Percentiles rank a stretch among this genome's conserved stretches.
Conservation (phyloP, 371 early-diverging fungal species). For the Mucor irregularis region DNA sequence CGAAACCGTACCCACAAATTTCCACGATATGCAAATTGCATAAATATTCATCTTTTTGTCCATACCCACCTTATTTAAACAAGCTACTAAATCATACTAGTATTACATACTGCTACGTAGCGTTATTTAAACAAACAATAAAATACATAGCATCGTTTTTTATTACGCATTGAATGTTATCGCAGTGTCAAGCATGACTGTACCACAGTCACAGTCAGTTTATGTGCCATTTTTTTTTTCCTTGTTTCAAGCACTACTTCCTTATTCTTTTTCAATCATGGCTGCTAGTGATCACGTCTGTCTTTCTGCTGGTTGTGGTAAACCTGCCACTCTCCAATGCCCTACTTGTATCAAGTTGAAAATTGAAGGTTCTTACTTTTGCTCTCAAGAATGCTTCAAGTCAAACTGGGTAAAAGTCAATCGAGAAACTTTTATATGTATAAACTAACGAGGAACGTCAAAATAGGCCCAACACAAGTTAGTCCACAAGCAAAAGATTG, state of each 20-base stretch:
- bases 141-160: no score
- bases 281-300: slow-evolving; percentile 18
- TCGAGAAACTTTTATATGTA: not conserved
- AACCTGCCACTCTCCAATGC: slow-evolving; percentile 84
- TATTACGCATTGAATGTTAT: no score
- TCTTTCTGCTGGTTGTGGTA: slow-evolving; percentile 54
- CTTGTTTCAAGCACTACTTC: not conserved
- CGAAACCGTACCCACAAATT: slow-evolving; percentile 36
- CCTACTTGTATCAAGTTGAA: slow-evolving; percentile 86
- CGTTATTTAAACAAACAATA: no score
- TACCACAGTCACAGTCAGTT: no score
- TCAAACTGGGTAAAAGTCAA: slow-evolving; percentile 63
- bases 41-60: no score
- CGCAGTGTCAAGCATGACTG: no score
- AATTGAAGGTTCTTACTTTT: slow-evolving; percentile 78
- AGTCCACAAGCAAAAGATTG: slow-evolving; percentile 52
- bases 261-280: not conserved
- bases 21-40: slow-evolving; percentile 23
- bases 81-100: no score
- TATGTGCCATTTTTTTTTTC: no score
- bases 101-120: no score
- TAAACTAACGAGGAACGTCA: not conserved
- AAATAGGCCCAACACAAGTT: slow-evolving; percentile 54
- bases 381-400: slow-evolving; percentile 90
- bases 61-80: no score